Conservation (phyloP, 2,329 filamentous ascomycete genomes). For the Botrytis cinerea region DNA sequence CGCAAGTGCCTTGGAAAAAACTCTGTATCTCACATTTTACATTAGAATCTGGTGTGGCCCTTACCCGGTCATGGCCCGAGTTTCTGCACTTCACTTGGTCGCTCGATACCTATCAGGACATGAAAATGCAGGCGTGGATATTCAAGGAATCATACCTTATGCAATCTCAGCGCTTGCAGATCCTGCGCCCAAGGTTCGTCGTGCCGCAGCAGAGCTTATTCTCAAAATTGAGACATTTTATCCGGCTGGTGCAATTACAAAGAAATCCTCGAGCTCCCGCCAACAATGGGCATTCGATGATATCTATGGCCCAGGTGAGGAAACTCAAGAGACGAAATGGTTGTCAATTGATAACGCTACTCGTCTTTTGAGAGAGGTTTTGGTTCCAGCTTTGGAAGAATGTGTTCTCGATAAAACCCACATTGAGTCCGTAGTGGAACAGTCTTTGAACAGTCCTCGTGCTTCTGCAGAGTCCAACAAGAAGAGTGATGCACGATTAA, state of each 20-base stretch:
- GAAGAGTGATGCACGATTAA: conserved; percentile 51
- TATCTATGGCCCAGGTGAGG: conserved; percentile 63
- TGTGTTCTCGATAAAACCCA: conserved; percentile 78
- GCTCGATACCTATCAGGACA: conserved; percentile 57
- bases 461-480: conserved; percentile 45
- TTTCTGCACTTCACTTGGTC: conserved; percentile 67
- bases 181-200: conserved; percentile 72
- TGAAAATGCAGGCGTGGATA: conserved; percentile 57
- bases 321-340: conserved; percentile 53
- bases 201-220: conserved; percentile 70
- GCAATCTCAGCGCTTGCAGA: conserved; percentile 74
- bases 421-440: conserved; percentile 63
- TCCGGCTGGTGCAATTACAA: conserved; percentile 43
- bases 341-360: conserved; percentile 59
- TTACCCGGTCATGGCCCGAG: conserved; percentile 68
- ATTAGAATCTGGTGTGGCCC: conserved; percentile 72
- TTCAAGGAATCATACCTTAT: conserved; percentile 84
- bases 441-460: conserved; percentile 56
- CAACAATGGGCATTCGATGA: conserved; percentile 59
- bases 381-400: conserved; percentile 81
- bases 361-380: conserved; percentile 63
- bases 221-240: conserved; percentile 56
- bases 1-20: conserved; percentile 56
- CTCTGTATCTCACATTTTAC: conserved; percentile 75
- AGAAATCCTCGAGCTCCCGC: conserved; percentile 45